Evolutionary conservation across 371 early-diverging fungal genomes (phyloP).

Genomic region (Mortierella sp.): DNA sequence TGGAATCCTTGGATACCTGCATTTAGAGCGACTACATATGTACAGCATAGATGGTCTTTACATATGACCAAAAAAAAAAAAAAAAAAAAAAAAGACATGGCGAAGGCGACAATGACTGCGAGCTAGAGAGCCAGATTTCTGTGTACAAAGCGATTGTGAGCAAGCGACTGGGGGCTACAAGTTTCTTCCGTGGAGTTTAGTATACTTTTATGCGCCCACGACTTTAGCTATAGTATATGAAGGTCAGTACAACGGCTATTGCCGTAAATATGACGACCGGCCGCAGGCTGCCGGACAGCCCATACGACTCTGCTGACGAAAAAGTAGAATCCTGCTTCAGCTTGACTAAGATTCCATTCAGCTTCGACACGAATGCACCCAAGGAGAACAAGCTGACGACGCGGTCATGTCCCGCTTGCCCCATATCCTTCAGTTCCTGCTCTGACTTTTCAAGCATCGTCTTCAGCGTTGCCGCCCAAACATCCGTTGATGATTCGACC

Average conservation of each 20-base stretch:
- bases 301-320: constrained; percentile 18
- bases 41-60: no score
- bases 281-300: constrained; percentile 2
- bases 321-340: constrained; percentile 18
- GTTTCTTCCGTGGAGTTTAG: no score
- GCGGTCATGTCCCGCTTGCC: constrained; percentile 69
- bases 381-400: constrained; percentile 76
- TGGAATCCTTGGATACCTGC: no score
- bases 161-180: no score
- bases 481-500: constrained; percentile 65
- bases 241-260: constrained; percentile 13
- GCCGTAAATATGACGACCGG: constrained; percentile 15
- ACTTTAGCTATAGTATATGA: constrained; percentile 9
- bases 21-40: no score
- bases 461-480: constrained; percentile 75
- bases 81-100: background rate
- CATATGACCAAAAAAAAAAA: no score
- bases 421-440: constrained; percentile 25
- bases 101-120: background rate
- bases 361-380: constrained; percentile 71
- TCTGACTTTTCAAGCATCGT: constrained; percentile 56
- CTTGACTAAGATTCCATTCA: constrained; percentile 69
- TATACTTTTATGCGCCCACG: background rate
- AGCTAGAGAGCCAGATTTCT: no score
- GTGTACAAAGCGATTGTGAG: no score